phyloP scores from a whole-genome alignment of 164 flowering plant genomes.

The Liriodendron chinense region DNA sequence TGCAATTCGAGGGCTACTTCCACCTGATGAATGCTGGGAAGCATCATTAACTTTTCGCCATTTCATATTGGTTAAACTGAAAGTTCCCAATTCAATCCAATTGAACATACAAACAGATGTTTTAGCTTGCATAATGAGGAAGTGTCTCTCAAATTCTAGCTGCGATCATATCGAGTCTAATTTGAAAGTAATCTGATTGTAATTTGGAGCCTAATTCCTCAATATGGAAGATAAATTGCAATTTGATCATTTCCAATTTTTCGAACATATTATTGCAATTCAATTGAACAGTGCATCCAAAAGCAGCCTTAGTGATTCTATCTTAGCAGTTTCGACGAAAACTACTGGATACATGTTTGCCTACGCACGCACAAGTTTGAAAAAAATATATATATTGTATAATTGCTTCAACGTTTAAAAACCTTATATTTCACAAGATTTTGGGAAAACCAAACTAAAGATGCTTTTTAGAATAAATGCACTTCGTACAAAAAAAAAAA shows the following conservation, averaged over 20 bases:
- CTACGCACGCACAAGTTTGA: too few species aligned
- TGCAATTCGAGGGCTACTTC: background rate
- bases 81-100: too few species aligned
- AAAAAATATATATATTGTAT: too few species aligned
- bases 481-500: too few species aligned
- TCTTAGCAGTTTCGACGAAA: too few species aligned
- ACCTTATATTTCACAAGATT: too few species aligned
- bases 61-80: background rate
- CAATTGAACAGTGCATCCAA: background rate
- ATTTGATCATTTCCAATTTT: background rate
- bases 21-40: background rate
- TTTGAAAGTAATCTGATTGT: background rate
- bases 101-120: too few species aligned
- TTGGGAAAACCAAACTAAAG: too few species aligned
- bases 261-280: background rate
- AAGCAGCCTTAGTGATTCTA: background rate
- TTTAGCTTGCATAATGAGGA: background rate
- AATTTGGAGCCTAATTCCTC: too few species aligned
- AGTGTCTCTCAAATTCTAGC: background rate
- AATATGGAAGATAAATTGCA: background rate
- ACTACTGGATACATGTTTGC: too few species aligned
- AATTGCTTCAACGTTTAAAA: too few species aligned
- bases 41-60: background rate
- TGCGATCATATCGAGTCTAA: background rate
- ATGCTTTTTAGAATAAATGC: too few species aligned